phyloP scores from a whole-genome alignment of 768 basidiomycete genomes.

The Leccinum disarticulatum region DNA sequence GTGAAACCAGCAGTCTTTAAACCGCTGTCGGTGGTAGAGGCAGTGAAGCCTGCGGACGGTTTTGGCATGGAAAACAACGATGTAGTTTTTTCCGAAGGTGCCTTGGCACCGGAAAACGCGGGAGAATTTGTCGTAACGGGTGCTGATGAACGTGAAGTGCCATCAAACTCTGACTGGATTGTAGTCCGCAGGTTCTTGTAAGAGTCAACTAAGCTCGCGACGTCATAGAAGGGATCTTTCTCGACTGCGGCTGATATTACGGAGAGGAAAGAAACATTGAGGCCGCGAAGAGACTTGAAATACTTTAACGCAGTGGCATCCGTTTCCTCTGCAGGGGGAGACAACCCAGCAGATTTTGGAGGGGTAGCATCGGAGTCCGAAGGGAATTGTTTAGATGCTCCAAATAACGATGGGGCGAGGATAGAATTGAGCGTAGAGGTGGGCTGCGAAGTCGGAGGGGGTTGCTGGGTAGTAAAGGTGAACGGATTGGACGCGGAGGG shows the following conservation, averaged over 20 bases:
- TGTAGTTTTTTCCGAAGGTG: constrained; percentile 17
- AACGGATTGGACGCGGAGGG: constrained; percentile 36
- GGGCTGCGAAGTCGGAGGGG: constrained; percentile 13
- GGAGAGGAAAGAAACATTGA: constrained; percentile 67
- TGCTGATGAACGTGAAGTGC: constrained; percentile 20
- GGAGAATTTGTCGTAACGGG: constrained; percentile 10
- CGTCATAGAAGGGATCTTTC: constrained; percentile 68
- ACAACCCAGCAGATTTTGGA: constrained; percentile 15
- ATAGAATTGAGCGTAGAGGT: constrained; percentile 16
- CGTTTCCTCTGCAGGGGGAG: constrained; percentile 27
- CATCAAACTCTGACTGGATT: constrained; percentile 58
- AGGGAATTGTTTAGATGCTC: not conserved
- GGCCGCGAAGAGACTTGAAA: constrained; percentile 69
- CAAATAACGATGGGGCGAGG: constrained; percentile 24
- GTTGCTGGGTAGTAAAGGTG: constrained; percentile 37
- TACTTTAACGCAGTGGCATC: constrained; percentile 47
- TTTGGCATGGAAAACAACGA: constrained; percentile 34
- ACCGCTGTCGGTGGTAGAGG: constrained; percentile 20
- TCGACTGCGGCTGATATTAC: constrained; percentile 58
- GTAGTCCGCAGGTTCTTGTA: constrained; percentile 58
- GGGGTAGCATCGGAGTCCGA: constrained; percentile 30
- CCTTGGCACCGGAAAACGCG: constrained; percentile 13
- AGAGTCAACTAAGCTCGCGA: constrained; percentile 52
- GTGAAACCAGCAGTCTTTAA: constrained; percentile 24
- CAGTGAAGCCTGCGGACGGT: constrained; percentile 29